Percentiles rank a stretch among this genome's conserved stretches.
phyloP scores from a whole-genome alignment of 345 rosid genomes.

The Rhodamnia argentea region DNA sequence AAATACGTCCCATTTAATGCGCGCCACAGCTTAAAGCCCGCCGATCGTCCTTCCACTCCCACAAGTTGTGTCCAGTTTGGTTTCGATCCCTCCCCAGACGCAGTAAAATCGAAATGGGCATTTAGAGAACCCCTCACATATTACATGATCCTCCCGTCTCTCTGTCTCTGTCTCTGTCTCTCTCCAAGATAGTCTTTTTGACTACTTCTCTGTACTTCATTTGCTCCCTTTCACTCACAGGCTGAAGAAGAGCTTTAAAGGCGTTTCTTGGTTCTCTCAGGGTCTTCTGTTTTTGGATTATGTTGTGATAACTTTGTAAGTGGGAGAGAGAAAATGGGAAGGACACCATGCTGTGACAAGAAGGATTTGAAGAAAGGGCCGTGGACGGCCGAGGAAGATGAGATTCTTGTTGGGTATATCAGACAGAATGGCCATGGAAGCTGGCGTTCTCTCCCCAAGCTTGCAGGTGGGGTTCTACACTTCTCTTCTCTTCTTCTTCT shows the following conservation, averaged over 20 bases:
- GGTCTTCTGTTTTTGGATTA: background rate
- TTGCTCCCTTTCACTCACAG: background rate
- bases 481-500: background rate
- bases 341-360: slow-evolving; percentile 82
- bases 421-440: slow-evolving; percentile 83
- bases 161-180: background rate
- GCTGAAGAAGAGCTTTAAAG: background rate
- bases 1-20: background rate
- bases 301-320: background rate
- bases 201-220: background rate
- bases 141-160: background rate
- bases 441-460: slow-evolving; percentile 92
- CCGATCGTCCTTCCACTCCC: background rate
- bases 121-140: background rate
- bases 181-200: background rate
- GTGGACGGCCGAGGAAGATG: slow-evolving; percentile 95
- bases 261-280: background rate
- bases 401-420: slow-evolving; percentile 60
- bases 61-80: background rate
- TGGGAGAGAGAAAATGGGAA: slow-evolving; percentile 42
- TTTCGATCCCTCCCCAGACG: slow-evolving; percentile 32
- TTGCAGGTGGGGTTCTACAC: slow-evolving; percentile 36
- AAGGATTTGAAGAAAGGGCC: slow-evolving; percentile 93
- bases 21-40: background rate
- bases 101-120: background rate